Evolutionary conservation across 192 early-diverging fungal genomes (phyloP), one percentile per base, ranked within the genome.

Genomic region (Linnemannia zychae): DNA sequence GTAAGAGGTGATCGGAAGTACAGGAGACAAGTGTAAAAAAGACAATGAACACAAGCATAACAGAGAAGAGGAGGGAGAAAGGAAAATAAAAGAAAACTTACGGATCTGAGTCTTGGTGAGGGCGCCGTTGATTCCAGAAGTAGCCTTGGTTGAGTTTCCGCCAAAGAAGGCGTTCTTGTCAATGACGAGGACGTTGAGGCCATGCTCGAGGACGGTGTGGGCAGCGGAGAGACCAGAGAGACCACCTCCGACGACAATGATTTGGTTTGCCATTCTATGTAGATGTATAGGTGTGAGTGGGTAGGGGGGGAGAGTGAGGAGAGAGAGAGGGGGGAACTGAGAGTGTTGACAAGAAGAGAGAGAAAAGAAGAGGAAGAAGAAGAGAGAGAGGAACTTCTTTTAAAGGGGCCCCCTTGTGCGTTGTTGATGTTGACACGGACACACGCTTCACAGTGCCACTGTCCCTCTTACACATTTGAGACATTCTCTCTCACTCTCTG

Each of bases 71-170:
- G 38, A 13, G 24, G 50, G 71, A 18, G 17, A 37, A 16, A 76
- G 7, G 28, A 12, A n/a, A 38, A 37, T 34, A 15, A 0, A 33
- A 28, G 4, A 24, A n/a, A n/a, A 80, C 81, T 46, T 78, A 89
- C 88, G 75, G 48, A 93, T 89, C 82, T 99, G 98, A 63, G 96
- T 96, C 67, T 91, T 91, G 53, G 98, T 99, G 47, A 95, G 89
- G 49, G 95, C 97, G 53, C 97, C 97, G 91, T 98, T 99, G 88
- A 99, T 99, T 74, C 98, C 98, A 7, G 97, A 98, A 20, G 97
- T 98, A 33, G 98, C 98, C 90, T 99, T 99, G 78, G 97, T 98
- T 52, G 97, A 98, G 93, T 99, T 99, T 37, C 97, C 97, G 57
- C 96, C 96, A 76, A 97, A 92, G 90, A 96, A 97, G 78, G 93